Base-by-base conservation (phyloP, 305 asterid genomes). In the Nicotiana rustica region DNA sequence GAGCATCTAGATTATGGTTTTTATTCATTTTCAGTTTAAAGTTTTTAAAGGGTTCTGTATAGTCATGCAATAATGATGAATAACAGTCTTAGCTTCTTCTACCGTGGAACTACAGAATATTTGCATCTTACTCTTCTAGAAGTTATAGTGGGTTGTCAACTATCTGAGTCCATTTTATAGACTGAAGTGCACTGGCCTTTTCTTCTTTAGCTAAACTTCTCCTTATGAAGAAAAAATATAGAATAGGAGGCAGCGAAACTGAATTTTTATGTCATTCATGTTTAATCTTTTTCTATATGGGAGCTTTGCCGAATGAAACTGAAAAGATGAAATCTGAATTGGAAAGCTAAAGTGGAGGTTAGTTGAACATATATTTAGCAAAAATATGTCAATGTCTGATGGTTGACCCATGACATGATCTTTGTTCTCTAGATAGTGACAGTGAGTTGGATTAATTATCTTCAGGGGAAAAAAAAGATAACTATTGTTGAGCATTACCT, bases 251-350 rank as follows among this genome's bases (percentile, higher is more conserved):
- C 3, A 0, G 78, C 6, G 21, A 73, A 73, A 12, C 6, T 6
- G 25, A 19, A 44, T 2, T 47, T 44, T 10, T 49, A 6, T 47
- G 15, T 25, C 14, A 6, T 73, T 49, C 25, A 61, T 73, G 44
- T 25, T 6, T 1, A 41, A 25, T 73, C 15, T 35, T 25, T 73
- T 49, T 64, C 70, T 65, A 8, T 65, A 29, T 5, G 17, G 38
- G 17, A 25, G 41, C n/a, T 29, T 75, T 47, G 15, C 14, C 21
- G 25, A 6, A 47, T 21, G 62, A 1, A 47, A 71, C 38, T 71
- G 61, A 8, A 21, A 73, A 73, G 79, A 73, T 73, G 79, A 73
- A 47, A 49, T 49, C 64, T 49, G 25, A 75, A 35, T 47, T 52
- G 64, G 64, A 25, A 25, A 15, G 49, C 49, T 9, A 0, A 3